Base-by-base conservation (phyloP, 2,329 filamentous ascomycete species). In the Elsinoe ampelina region DNA sequence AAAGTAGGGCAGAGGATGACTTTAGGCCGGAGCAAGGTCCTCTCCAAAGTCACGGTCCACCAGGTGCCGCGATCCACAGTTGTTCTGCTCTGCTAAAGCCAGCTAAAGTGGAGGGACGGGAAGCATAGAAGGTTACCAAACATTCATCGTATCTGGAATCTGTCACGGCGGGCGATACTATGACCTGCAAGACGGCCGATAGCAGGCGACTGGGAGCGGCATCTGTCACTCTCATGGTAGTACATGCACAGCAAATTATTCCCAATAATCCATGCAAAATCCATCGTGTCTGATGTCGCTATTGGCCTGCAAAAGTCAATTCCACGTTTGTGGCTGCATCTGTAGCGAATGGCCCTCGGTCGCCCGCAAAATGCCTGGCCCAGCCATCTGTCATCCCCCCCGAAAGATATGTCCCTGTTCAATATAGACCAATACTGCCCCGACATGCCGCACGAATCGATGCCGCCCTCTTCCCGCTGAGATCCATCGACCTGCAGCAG, bases 271-370 rank as follows among this genome's bases (percentile, higher is more conserved):
- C 48, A 36, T 52, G 35, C 48, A 19, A 34, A 30, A 22, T 20
- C 26, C 15, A 20, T 34, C 22, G 5, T 19, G 19, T 11, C 10
- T 20, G 19, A 11, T 38, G 12, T 22, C n/a, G 32, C 34, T 17
- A 52, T 52, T 52, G 48, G 48, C 15, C 20, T 34, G 11, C n/a
- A 15, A 52, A 52, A 52, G 48, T 52, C 48, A 52, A 52, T 52
- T 52, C 48, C 48, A 52, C 48, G 48, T 52, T 52, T 45, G 45
- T 50, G 45, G 45, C 45, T 50, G 45, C 45, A 50, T 50, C 45
- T 30, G 22, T 22, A 45, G 30, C 30, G 22, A 48, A n/a, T n/a
- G n/a, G n/a, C n/a, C n/a, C n/a, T n/a, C n/a, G n/a, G 32, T 48
- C 22, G 20, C 30, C 15, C 17, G 30, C 45, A 17, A 22, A 22